Percentiles rank a stretch among this genome's conserved stretches.
These are phyloP conservation scores for Lepidium africanum DNA, from an alignment of 345 rosid species.

Conservation along the genomic window DNA sequence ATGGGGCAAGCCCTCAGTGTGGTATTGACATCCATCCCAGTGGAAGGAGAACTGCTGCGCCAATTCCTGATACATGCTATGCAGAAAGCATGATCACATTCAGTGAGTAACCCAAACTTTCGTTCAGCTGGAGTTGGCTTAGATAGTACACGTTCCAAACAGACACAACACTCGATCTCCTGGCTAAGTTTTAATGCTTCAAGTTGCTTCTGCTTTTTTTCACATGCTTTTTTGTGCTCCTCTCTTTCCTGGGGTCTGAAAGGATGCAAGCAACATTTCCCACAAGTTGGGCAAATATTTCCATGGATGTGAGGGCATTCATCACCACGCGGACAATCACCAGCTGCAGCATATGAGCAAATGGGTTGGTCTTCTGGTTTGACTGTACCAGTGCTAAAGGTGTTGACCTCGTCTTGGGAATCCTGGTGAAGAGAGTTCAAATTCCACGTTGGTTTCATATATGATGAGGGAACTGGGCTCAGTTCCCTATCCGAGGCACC, in stretches of 20 bases:
- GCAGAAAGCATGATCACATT: slow-evolving; percentile 98
- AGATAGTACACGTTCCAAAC: slow-evolving; percentile 77
- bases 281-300: slow-evolving; percentile 74
- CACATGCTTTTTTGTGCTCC: slow-evolving; percentile 62
- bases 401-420: slow-evolving; percentile 54
- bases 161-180: slow-evolving; percentile 82
- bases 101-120: slow-evolving; percentile 85
- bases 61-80: slow-evolving; percentile 80
- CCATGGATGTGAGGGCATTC: slow-evolving; percentile 88
- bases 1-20: slow-evolving; percentile 82
- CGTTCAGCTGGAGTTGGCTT: slow-evolving; percentile 72
- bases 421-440: slow-evolving; percentile 29
- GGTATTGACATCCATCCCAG: slow-evolving; percentile 82
- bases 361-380: slow-evolving; percentile 57
- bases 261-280: slow-evolving; percentile 86
- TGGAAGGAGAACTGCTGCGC: slow-evolving; percentile 73
- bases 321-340: slow-evolving; percentile 74
- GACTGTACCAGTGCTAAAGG: slow-evolving; percentile 59
- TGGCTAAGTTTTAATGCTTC: slow-evolving; percentile 72
- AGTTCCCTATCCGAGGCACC: slow-evolving; percentile 32
- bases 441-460: slow-evolving; percentile 36
- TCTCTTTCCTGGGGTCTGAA: slow-evolving; percentile 71
- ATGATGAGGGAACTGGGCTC: slow-evolving; percentile 12
- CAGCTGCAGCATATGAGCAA: slow-evolving; percentile 92
- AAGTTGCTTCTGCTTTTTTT: slow-evolving; percentile 60